Base-by-base conservation (phyloP, 768 basidiomycete genomes). In the Macrolepiota fuliginosa region DNA sequence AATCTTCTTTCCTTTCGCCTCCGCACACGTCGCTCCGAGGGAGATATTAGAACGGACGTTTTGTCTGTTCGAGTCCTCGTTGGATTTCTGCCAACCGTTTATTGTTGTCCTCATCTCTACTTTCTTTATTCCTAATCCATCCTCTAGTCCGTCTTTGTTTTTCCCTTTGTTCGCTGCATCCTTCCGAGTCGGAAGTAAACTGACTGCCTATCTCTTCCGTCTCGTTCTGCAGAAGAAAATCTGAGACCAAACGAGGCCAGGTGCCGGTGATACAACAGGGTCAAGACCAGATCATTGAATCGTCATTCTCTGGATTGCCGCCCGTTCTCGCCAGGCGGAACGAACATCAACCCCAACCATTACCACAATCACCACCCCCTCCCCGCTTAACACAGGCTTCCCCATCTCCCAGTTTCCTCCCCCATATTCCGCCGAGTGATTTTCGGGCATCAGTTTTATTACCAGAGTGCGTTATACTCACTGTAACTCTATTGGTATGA, bases 381-480 rank as follows among this genome's bases (percentile, higher is more conserved):
- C 49, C 65, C 71, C 56, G 35, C 9, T 19, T 40, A 45, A 19
- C 25, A n/a, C n/a, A 45, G n/a, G 13, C 45, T 9, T 19, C 52
- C 0, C 25, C 55, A 51, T 53, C 61, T 58, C 51, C 50, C 63
- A 53, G 42, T 5, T 36, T 32, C 52, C 76, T 86, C 2, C 84
- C 83, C 53, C 79, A 82, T 65, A 79, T 94, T 17, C 88, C 90
- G 56, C 82, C 88, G 9, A 85, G 83, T 77, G 86, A 92, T 74
- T 94, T 94, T 77, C 89, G 92, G 68, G 92, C 92, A 32, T 92
- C 91, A 62, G 82, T 89, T 70, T 92, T 94, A 68, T 76, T 94
- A 53, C 91, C 91, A 72, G 90, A 89, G 92, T 94, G 75, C 77
- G 90, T 79, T 45, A 88, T 78, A 22, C 58, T 37, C 55, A 15